Evolutionary conservation across 2,329 filamentous ascomycete species (phyloP).

Genomic region (Hypocreales sp.): DNA sequence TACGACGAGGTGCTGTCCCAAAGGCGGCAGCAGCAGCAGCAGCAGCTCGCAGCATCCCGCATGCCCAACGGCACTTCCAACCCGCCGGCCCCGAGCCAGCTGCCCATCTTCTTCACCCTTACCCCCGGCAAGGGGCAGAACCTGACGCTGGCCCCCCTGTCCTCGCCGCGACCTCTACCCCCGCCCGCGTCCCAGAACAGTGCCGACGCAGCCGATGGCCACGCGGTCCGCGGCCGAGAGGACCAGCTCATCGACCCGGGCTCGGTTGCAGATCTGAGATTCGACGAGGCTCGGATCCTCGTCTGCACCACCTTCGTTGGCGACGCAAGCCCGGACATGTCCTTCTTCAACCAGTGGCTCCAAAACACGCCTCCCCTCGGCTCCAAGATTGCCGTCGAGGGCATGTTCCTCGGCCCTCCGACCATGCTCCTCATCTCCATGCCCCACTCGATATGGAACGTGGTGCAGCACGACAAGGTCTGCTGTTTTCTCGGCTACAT

Average conservation of each 20-base stretch:
- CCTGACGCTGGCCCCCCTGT: constrained; percentile 35
- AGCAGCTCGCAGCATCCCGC: constrained; percentile 14
- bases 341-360: constrained; percentile 51
- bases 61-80: constrained; percentile 29
- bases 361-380: constrained; percentile 39
- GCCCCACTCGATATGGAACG: constrained; percentile 46
- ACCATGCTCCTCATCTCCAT: constrained; percentile 53
- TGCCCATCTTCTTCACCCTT: constrained; percentile 39
- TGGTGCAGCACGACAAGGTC: constrained; percentile 50
- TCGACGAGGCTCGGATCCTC: constrained; percentile 47
- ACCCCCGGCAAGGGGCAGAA: constrained; percentile 36
- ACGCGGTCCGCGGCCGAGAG: constrained; percentile 10
- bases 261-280: constrained; percentile 37
- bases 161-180: constrained; percentile 13
- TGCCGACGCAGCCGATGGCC: constrained; percentile 8
- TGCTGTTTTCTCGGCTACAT: constrained; percentile 51
- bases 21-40: constrained; percentile 27
- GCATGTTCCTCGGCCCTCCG: constrained; percentile 52
- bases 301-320: constrained; percentile 53
- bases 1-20: constrained; percentile 37
- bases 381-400: constrained; percentile 46
- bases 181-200: constrained; percentile 14
- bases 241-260: constrained; percentile 30
- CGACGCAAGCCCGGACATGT: constrained; percentile 49
- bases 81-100: constrained; percentile 14